Conservation (phyloP, 345 rosid genomes). For the Citrus hindsii region DNA sequence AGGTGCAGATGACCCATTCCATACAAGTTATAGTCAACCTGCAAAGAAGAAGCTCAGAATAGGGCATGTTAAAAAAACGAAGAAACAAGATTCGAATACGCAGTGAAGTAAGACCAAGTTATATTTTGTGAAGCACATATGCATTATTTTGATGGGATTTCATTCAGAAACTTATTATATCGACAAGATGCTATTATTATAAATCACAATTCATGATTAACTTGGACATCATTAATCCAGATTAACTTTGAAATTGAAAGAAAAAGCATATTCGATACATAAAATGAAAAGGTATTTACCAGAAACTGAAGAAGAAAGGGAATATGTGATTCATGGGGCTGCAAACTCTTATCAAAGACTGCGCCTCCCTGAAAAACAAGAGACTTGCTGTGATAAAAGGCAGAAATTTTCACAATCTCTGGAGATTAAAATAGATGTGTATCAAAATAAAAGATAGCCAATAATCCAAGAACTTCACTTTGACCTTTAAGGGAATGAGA, state of each 20-base stretch:
- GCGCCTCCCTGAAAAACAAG: conserved; percentile 61
- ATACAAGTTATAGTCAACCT: conserved; percentile 89
- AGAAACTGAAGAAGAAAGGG: conserved; percentile 90
- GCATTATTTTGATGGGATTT: not conserved
- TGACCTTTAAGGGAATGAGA: not conserved
- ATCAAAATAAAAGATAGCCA: not conserved
- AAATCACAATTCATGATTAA: not conserved
- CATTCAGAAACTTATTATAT: not conserved
- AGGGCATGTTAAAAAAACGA: not conserved
- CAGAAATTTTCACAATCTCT: not conserved
- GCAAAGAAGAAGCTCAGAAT: conserved; percentile 15
- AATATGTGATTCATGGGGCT: conserved; percentile 94
- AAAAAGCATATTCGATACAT: not conserved
- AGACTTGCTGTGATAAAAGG: not conserved
- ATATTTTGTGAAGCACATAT: not conserved
- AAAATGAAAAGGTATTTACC: conserved; percentile 37
- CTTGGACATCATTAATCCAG: not conserved
- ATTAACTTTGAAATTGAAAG: not conserved
- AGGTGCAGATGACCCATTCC: conserved; percentile 96
- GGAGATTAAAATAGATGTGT: not conserved
- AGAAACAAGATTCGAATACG: not conserved
- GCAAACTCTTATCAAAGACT: conserved; percentile 65
- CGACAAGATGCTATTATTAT: not conserved
- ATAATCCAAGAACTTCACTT: not conserved
- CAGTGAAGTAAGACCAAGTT: not conserved